Conservation (phyloP, 164 flowering plant species). For the Vitis vinifera region DNA sequence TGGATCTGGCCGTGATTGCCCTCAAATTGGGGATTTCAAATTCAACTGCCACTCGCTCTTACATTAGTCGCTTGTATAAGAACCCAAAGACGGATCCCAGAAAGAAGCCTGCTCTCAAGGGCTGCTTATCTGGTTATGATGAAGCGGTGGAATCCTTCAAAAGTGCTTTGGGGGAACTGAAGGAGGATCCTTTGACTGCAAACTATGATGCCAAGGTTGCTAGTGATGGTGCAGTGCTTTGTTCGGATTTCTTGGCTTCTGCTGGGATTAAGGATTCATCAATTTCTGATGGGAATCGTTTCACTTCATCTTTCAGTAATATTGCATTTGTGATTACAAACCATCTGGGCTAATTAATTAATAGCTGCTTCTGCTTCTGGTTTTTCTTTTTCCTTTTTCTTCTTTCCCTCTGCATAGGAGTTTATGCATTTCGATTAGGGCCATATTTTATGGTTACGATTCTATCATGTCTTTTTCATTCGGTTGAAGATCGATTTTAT, state of each 20-base stretch:
- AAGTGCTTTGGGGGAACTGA: not conserved
- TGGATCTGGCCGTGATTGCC: not conserved
- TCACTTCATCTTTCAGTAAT: not conserved
- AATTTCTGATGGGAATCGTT: not conserved
- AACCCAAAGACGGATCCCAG: not conserved
- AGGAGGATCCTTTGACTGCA: not conserved
- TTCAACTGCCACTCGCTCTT: not conserved
- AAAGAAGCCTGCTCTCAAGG: not conserved
- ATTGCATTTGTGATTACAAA: not conserved
- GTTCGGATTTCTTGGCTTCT: not conserved
- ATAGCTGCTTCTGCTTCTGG: no score
- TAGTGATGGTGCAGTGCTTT: not conserved
- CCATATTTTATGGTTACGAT: no score
- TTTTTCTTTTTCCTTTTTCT: no score
- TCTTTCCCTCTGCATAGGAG: no score
- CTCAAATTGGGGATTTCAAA: not conserved
- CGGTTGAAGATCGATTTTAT: no score
- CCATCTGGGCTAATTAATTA: no score
- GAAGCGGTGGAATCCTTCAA: not conserved
- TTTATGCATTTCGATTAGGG: no score
- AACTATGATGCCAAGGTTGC: slow-evolving; percentile 6
- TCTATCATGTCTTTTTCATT: no score
- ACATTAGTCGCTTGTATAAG: not conserved
- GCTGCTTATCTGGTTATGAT: not conserved
- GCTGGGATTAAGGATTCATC: not conserved